A percentile compares a stretch with the other conserved stretches of the same genome.
These are phyloP conservation scores for Erigeron philadelphicus DNA, from an alignment of 140 eudicot genomes.

Conservation along the genomic window DNA sequence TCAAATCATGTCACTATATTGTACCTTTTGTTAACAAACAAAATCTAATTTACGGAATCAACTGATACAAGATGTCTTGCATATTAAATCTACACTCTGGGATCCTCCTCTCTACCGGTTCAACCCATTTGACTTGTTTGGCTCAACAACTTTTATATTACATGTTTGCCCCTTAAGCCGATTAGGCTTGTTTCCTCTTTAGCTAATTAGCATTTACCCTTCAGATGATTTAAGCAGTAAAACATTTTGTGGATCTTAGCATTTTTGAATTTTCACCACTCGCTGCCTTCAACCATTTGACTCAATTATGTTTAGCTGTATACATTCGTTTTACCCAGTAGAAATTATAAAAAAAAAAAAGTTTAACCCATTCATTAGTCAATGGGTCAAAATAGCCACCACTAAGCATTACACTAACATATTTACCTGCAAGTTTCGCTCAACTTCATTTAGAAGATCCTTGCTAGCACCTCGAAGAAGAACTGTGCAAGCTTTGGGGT, in stretches of 20 bases:
- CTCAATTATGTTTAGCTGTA: neutral
- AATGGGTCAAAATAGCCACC: neutral
- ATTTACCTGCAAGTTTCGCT: slow-evolving; percentile 61
- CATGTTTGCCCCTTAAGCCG: neutral
- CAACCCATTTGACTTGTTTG: neutral
- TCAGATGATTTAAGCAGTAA: slow-evolving; percentile 16
- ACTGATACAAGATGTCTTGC: neutral
- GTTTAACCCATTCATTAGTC: neutral
- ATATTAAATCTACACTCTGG: neutral
- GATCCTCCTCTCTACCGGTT: neutral
- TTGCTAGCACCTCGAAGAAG: slow-evolving; percentile 53
- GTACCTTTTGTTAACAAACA: neutral
- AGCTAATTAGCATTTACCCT: slow-evolving; percentile 19
- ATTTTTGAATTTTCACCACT: neutral
- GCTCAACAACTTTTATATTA: neutral
- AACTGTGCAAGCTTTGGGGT: slow-evolving; percentile 56
- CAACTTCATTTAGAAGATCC: slow-evolving; percentile 70
- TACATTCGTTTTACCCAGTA: neutral
- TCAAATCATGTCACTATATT: no score
- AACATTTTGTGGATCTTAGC: neutral
- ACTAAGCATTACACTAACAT: neutral
- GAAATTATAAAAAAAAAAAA: neutral
- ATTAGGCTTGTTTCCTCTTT: neutral
- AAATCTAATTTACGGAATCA: neutral
- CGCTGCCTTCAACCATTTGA: neutral